Conservation (phyloP, 345 rosid genomes). For the Euphorbia tirucalli region DNA sequence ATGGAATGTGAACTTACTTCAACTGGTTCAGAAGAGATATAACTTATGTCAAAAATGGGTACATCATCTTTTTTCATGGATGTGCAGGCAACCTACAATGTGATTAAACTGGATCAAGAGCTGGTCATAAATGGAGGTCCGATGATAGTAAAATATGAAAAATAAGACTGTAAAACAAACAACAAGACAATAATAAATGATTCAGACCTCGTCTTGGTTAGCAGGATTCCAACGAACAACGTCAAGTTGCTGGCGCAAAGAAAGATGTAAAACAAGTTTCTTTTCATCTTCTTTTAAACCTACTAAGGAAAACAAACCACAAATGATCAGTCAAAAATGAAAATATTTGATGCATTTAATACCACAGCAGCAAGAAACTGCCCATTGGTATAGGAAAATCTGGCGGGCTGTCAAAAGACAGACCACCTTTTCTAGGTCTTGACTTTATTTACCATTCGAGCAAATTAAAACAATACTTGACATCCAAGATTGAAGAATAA, state of each 20-base stretch:
- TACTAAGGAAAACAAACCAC: constrained; percentile 13
- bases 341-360: background rate
- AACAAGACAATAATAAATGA: constrained; percentile 10
- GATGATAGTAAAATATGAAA: background rate
- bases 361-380: background rate
- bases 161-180: constrained; percentile 9
- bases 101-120: background rate
- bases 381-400: background rate
- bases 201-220: constrained; percentile 80
- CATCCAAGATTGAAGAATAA: background rate
- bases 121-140: background rate
- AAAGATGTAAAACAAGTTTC: constrained; percentile 68
- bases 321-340: background rate
- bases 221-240: constrained; percentile 78
- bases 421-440: background rate
- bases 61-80: constrained; percentile 58
- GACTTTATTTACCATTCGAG: background rate
- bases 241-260: constrained; percentile 49
- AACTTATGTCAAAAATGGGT: constrained; percentile 70
- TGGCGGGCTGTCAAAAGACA: background rate
- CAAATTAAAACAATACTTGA: background rate
- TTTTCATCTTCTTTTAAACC: constrained; percentile 55
- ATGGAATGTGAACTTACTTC: constrained; percentile 45
- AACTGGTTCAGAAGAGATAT: constrained; percentile 65
- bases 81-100: constrained; percentile 70